These are phyloP conservation scores for Saccharomycopsis amapae DNA, from an alignment of 805 yeast genomes.

Conservation along the genomic window DNA sequence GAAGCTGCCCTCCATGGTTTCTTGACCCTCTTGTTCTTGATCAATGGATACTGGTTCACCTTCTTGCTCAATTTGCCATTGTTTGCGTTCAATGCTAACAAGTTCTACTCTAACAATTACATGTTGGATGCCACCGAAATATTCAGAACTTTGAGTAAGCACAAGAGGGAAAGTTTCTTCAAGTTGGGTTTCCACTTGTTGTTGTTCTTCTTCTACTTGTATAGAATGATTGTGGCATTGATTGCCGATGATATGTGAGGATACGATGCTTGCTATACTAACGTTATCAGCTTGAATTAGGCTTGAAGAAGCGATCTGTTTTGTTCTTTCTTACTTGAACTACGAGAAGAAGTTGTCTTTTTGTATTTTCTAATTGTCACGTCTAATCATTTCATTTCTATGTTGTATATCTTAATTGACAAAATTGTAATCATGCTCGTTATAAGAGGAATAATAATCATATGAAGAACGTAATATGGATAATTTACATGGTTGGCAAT, in stretches of 20 bases:
- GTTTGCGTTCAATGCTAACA: slow-evolving; percentile 75
- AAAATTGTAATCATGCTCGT: too few species aligned
- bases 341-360: too few species aligned
- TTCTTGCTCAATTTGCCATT: slow-evolving; percentile 79
- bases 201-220: slow-evolving; percentile 91
- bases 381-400: too few species aligned
- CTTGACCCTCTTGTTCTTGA: slow-evolving; percentile 59
- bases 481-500: too few species aligned
- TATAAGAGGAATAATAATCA: too few species aligned
- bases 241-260: slow-evolving; percentile 52
- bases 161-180: slow-evolving; percentile 85
- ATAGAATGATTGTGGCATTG: slow-evolving; percentile 91
- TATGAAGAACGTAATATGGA: too few species aligned
- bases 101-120: slow-evolving; percentile 72
- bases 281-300: too few species aligned
- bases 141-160: slow-evolving; percentile 86
- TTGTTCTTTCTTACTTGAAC: too few species aligned
- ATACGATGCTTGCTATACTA: too few species aligned
- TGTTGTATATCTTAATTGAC: too few species aligned
- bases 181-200: slow-evolving; percentile 86
- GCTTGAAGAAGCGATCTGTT: too few species aligned
- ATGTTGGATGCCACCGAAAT: slow-evolving; percentile 95
- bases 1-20: slow-evolving; percentile 81
- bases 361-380: too few species aligned
- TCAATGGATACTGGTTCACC: slow-evolving; percentile 90